Evolutionary conservation across 2,329 filamentous ascomycete genomes (phyloP), one percentile per base, ranked within the genome.

Genomic region (Paracamarosporium sp.): DNA sequence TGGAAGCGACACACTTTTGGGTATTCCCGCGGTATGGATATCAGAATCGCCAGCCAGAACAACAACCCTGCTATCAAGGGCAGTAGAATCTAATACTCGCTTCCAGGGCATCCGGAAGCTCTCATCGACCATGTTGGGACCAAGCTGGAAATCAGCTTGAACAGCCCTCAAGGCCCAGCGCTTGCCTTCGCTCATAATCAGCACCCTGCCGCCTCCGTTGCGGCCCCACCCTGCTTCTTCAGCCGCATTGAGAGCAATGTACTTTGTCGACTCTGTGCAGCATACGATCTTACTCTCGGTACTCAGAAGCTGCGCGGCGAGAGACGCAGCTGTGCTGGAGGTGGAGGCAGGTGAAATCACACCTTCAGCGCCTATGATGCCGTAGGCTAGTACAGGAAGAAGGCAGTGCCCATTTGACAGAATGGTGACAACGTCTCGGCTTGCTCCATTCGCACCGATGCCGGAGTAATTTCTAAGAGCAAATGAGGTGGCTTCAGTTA

Each of bases 361-460:
- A 17, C 85, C 86, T 1, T 82, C 85, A 2, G 85, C 85, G 3
- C 83, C 86, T 44, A 88, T 78, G 51, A 86, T 81, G 13, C 81
- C 83, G 61, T 80, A 88, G 65, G 86, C 85, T 1, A 86, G 62
- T 12, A 81, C 77, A 0, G 85, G 81, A 0, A 88, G 76, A 5
- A 86, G 76, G 44, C 81, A 81, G 62, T 88, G 83, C 1, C 86
- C 86, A 0, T 82, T 81, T 0, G 83, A 85, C 27, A 88, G 81
- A 17, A 82, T 79, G 4, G 86, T 82, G 13, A 87, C 82, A n/a
- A n/a, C n/a, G n/a, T n/a, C n/a, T n/a, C n/a, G n/a, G n/a, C n/a
- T n/a, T n/a, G n/a, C n/a, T n/a, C n/a, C n/a, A n/a, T n/a, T n/a
- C n/a, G n/a, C n/a, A n/a, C n/a, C n/a, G 43, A 88, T 81, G 13